Conservation (phyloP, 192 early-diverging fungal species). For the Cetraspora pellucida region DNA sequence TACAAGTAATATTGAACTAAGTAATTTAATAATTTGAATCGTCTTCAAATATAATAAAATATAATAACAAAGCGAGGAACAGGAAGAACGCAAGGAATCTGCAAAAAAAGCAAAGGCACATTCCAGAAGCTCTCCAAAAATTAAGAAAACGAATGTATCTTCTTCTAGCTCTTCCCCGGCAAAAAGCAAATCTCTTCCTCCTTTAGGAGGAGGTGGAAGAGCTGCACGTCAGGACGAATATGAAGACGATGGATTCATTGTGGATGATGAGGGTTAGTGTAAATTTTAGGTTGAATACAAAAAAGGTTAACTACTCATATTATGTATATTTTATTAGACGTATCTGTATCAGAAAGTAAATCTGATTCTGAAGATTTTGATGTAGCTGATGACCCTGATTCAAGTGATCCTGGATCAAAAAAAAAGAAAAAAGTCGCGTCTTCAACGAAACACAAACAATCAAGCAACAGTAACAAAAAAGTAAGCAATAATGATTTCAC, state of each 20-base stretch:
- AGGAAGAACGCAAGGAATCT: neutral
- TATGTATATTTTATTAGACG: neutral
- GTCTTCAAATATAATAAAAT: too few relatives aligned
- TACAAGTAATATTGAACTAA: too few relatives aligned
- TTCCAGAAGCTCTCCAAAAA: neutral
- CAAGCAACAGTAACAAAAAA: neutral
- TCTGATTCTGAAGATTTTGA: neutral
- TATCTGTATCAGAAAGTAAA: neutral
- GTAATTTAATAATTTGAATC: too few relatives aligned
- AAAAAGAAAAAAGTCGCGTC: neutral
- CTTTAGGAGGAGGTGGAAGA: neutral
- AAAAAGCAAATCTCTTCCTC: neutral
- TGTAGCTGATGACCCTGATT: neutral
- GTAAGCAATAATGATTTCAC: neutral
- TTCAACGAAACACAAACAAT: neutral
- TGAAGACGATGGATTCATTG: conserved; percentile 17
- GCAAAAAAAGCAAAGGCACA: neutral
- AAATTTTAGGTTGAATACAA: neutral
- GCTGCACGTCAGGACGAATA: neutral
- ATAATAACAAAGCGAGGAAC: neutral
- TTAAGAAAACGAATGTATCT: neutral
- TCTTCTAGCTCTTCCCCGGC: neutral
- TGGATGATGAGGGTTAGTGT: neutral
- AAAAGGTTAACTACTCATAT: neutral
- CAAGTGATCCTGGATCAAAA: neutral